Base-by-base conservation (phyloP, 352 stramenopile genomes). In the Phytopythium montanum region DNA sequence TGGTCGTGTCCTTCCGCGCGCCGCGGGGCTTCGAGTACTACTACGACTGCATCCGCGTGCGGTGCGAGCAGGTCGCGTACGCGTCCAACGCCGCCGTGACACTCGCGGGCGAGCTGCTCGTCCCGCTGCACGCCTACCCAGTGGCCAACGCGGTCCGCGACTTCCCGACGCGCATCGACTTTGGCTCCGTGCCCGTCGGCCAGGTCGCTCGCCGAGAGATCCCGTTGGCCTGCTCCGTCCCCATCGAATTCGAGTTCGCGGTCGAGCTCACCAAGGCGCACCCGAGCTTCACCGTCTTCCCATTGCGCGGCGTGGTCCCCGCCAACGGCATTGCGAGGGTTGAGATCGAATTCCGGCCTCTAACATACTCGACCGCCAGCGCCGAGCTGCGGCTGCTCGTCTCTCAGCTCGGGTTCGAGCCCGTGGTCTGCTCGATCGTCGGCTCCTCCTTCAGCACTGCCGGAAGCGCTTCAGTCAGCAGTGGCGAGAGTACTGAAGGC, bases 221-320 rank as follows among this genome's bases (percentile, higher is more conserved):
- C 9, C 60, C 82, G 7, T 69, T 94, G 26, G 56, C 67, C 31
- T 94, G 81, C 49, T 88, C 86, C 26, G 86, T 97, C 19, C 90
- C 90, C 9, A 88, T 97, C 18, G 78, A 87, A 50, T 97, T 97
- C 51, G 87, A 96, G 69, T 97, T 83, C 54, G 81, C 90, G 65
- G 64, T 97, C 7, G 61, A 69, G 18, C 54, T 96, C 10, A 61
- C 70, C 13, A 77, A 86, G 48, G 56, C 81, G 10, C 85, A 97
- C 54, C 71, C 80, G 16, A 78, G 85, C 23, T 96, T 97, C 64
- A 79, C 69, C 0, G 60, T 97, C 14, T 85, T 89, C 44, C 90
- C 90, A 0, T 52, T 93, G 1, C 59, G 41, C 3, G 87, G 89
- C 13, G 66, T 71, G 5, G 91, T 97, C 51, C 82, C 89, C 1